phyloP scores from a whole-genome alignment of 169 alveolate genomes.

The Eimeria tenella region DNA sequence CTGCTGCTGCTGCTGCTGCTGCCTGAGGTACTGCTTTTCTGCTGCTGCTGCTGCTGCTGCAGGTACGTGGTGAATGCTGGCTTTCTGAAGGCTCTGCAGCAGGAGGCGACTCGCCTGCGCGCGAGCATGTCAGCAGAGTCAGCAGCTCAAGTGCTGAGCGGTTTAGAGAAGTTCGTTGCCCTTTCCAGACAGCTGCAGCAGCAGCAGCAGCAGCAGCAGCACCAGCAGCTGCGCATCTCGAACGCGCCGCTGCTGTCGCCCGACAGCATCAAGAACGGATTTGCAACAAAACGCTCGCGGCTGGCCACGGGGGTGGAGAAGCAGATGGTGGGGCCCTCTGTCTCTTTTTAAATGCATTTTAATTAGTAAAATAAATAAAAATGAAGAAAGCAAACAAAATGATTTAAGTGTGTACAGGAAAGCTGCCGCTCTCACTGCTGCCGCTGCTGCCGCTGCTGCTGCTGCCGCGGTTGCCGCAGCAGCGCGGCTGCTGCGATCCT shows the following conservation, averaged over 20 bases:
- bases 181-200: background rate
- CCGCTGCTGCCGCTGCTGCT: no score
- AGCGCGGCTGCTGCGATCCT: no score
- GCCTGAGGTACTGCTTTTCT: no score
- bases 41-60: background rate
- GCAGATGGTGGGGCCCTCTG: background rate
- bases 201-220: background rate
- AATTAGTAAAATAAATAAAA: no score
- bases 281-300: constrained; percentile 34
- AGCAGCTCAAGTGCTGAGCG: background rate
- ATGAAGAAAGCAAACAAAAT: no score
- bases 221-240: constrained; percentile 31
- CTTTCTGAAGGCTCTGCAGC: constrained; percentile 27
- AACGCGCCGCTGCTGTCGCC: constrained; percentile 37
- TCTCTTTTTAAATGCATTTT: background rate
- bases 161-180: constrained; percentile 7
- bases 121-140: background rate
- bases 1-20: background rate
- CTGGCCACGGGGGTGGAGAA: constrained; percentile 10
- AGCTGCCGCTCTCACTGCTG: no score
- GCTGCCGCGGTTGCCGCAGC: no score
- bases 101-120: constrained; percentile 8
- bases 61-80: constrained; percentile 44
- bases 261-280: constrained; percentile 11
- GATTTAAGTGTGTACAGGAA: no score